These are phyloP conservation scores for Rhizophora mangle DNA, from an alignment of 345 rosid genomes.

Conservation along the genomic window DNA sequence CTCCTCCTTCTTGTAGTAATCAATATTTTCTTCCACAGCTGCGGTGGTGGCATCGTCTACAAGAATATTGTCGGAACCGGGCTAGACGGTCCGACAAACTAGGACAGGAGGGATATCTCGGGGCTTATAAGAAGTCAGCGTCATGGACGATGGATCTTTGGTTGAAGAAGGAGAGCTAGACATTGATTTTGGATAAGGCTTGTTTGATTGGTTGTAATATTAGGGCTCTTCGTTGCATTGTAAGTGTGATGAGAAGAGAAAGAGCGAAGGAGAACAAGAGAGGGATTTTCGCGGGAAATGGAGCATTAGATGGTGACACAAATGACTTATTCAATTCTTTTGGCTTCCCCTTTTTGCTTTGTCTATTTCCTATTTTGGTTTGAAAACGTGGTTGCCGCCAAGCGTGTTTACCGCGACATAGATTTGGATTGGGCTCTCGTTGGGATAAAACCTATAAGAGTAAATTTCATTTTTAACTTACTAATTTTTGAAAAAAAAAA, in stretches of 20 bases:
- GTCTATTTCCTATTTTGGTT: constrained; percentile 3
- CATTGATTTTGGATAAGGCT: constrained; percentile 14
- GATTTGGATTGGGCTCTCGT: too few species aligned
- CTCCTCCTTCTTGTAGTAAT: background rate
- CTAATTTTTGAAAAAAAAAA: too few species aligned
- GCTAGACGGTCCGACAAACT: constrained; percentile 22
- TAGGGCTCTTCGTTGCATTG: constrained; percentile 14
- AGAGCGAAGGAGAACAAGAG: constrained; percentile 14
- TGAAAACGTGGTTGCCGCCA: constrained; percentile 13
- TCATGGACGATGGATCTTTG: constrained; percentile 16
- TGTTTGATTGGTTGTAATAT: constrained; percentile 7
- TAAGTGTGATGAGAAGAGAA: constrained; percentile 1
- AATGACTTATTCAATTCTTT: background rate
- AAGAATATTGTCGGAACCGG: constrained; percentile 8
- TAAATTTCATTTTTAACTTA: too few species aligned
- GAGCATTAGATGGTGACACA: constrained; percentile 29
- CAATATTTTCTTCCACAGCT: background rate
- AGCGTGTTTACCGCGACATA: background rate
- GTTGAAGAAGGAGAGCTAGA: constrained; percentile 17
- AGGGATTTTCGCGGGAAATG: constrained; percentile 67
- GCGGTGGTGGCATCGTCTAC: background rate
- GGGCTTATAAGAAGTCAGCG: constrained; percentile 36
- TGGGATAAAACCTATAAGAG: too few species aligned
- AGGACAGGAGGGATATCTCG: constrained; percentile 67
- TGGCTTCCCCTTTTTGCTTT: background rate